Base-by-base conservation (phyloP, 352 stramenopile species). In the Phytophthora crassamura region DNA sequence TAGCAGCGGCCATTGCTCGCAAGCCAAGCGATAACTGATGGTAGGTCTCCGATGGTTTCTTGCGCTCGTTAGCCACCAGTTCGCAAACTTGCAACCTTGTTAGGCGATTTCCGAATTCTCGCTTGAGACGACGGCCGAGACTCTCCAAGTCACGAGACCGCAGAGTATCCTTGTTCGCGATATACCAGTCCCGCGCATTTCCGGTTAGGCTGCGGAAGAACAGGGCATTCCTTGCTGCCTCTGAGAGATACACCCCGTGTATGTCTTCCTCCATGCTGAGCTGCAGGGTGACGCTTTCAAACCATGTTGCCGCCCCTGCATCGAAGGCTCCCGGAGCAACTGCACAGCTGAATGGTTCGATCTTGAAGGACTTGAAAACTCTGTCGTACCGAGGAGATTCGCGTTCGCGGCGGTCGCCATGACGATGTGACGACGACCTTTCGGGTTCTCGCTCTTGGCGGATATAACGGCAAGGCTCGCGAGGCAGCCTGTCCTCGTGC, bases 331-430 rank as follows among this genome's bases (percentile, higher is more conserved):
- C 45, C 10, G 32, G 28, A 14, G 22, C 28, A 30, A 18, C 45
- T 8, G 45, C 10, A 5, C 45, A 25, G 16, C 12, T n/a, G 20
- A 39, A 25, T 5, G 11, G 7, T n/a, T 52, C 45, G 7, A 52
- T 40, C 9, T 52, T 52, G 45, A 52, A 52, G 5, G 45, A 15
- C 11, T 52, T 52, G 11, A 35, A 9, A 4, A 52, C 45, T 28
- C 18, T n/a, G n/a, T n/a, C n/a, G n/a, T n/a, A n/a, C n/a, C n/a
- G n/a, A n/a, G n/a, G n/a, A n/a, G n/a, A n/a, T n/a, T n/a, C n/a
- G n/a, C n/a, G n/a, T n/a, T n/a, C n/a, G n/a, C n/a, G n/a, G n/a
- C n/a, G n/a, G n/a, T n/a, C n/a, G n/a, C n/a, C n/a, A n/a, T n/a
- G n/a, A n/a, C n/a, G n/a, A n/a, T n/a, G n/a, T n/a, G n/a, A n/a